A percentile compares a stretch with the other conserved stretches of the same genome.
Evolutionary conservation across 2,329 filamentous ascomycete species (phyloP).

Genomic region (Sarocladium oryzae): DNA sequence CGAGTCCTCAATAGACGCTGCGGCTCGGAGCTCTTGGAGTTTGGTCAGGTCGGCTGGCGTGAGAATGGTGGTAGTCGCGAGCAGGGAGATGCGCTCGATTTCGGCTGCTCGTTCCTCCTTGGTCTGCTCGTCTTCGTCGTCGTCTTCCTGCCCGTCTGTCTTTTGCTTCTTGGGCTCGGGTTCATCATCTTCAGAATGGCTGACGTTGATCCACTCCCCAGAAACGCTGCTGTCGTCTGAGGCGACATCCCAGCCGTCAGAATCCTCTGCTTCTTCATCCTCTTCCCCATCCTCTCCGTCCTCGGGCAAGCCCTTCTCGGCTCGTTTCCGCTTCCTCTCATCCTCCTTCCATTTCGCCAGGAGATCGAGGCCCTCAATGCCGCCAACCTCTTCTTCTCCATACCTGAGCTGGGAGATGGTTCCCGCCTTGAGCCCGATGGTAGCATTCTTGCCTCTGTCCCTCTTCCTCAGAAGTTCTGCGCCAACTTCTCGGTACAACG

Average conservation of each 20-base stretch:
- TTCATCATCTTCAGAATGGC: slow-evolving; percentile 72
- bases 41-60: slow-evolving; percentile 96
- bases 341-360: slow-evolving; percentile 92
- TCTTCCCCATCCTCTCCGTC: slow-evolving; percentile 57
- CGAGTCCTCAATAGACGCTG: slow-evolving; percentile 63
- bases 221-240: slow-evolving; percentile 61
- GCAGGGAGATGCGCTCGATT: slow-evolving; percentile 53
- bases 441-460: slow-evolving; percentile 85
- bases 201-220: slow-evolving; percentile 90
- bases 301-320: slow-evolving; percentile 61
- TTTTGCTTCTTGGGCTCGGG: slow-evolving; percentile 46
- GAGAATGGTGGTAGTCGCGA: slow-evolving; percentile 89
- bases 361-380: slow-evolving; percentile 87
- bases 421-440: slow-evolving; percentile 72
- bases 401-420: slow-evolving; percentile 72
- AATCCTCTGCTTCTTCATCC: slow-evolving; percentile 50
- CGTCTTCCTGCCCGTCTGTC: slow-evolving; percentile 19
- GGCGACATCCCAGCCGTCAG: slow-evolving; percentile 54
- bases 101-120: slow-evolving; percentile 37
- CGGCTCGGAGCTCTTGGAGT: slow-evolving; percentile 76
- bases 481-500: slow-evolving; percentile 84
- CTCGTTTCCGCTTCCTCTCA: slow-evolving; percentile 66
- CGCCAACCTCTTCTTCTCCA: slow-evolving; percentile 72
- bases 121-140: slow-evolving; percentile 36
- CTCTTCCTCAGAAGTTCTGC: slow-evolving; percentile 83